Evolutionary conservation across 805 yeast species (phyloP).

Genomic region (Torulaspora franciscae): DNA sequence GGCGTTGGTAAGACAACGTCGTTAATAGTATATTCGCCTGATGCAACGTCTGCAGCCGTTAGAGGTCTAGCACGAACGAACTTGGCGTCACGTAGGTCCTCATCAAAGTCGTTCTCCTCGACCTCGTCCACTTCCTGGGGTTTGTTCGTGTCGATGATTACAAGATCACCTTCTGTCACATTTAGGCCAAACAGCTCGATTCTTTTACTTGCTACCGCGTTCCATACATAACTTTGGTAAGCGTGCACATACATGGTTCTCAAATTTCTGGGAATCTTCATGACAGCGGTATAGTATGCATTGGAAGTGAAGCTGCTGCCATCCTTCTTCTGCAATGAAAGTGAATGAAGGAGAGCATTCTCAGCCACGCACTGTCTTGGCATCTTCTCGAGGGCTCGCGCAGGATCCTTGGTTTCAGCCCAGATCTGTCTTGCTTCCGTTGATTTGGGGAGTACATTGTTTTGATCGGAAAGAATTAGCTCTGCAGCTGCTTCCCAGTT

Average conservation of each 20-base stretch:
- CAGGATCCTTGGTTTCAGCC: slow-evolving; percentile 67
- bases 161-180: slow-evolving; percentile 78
- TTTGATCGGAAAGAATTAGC: slow-evolving; percentile 78
- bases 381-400: slow-evolving; percentile 63
- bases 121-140: slow-evolving; percentile 28
- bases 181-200: slow-evolving; percentile 62
- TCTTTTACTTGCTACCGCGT: slow-evolving; percentile 73
- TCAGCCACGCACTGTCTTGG: slow-evolving; percentile 90
- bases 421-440: slow-evolving; percentile 77
- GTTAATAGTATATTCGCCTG: slow-evolving; percentile 56
- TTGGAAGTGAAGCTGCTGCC: slow-evolving; percentile 45
- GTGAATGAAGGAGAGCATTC: slow-evolving; percentile 56
- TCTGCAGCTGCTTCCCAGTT: slow-evolving; percentile 81
- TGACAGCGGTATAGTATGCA: slow-evolving; percentile 72
- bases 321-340: slow-evolving; percentile 48
- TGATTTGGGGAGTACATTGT: slow-evolving; percentile 75
- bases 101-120: slow-evolving; percentile 55
- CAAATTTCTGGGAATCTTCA: slow-evolving; percentile 86
- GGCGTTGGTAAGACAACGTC: slow-evolving; percentile 96
- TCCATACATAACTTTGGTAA: slow-evolving; percentile 96
- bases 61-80: slow-evolving; percentile 67
- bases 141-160: slow-evolving; percentile 39
- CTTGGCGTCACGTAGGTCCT: slow-evolving; percentile 58
- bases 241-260: slow-evolving; percentile 96
- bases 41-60: slow-evolving; percentile 64